Conservation (phyloP, 2,329 filamentous ascomycete species). For the Venturiaceae sp. region DNA sequence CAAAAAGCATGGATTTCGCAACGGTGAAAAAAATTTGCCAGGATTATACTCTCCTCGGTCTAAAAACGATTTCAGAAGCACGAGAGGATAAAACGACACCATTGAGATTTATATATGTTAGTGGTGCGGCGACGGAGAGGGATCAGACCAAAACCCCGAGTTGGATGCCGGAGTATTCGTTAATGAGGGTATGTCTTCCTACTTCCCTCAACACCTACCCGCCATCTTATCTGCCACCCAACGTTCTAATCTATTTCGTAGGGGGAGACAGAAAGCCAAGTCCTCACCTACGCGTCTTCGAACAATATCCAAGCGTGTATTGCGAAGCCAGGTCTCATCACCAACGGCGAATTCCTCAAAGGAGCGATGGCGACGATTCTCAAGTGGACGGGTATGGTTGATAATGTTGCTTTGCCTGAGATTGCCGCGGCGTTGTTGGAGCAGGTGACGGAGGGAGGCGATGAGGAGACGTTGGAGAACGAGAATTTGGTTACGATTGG, state of each 20-base stretch:
- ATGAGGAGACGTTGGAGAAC: slow-evolving; percentile 35
- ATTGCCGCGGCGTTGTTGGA: slow-evolving; percentile 35
- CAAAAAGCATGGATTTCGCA: slow-evolving; percentile 20
- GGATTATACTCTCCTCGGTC: slow-evolving; percentile 23
- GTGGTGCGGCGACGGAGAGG: slow-evolving; percentile 33
- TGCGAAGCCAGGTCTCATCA: slow-evolving; percentile 36
- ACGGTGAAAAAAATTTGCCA: slow-evolving; percentile 32
- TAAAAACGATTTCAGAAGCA: slow-evolving; percentile 24
- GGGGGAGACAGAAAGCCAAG: slow-evolving; percentile 37
- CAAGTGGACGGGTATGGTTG: slow-evolving; percentile 17
- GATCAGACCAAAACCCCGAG: slow-evolving; percentile 35
- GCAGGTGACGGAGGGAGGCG: slow-evolving; percentile 35
- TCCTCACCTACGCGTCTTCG: slow-evolving; percentile 31
- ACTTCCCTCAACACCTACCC: neutral
- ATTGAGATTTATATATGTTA: slow-evolving; percentile 41
- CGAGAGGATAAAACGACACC: slow-evolving; percentile 17
- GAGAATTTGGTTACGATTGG: slow-evolving; percentile 20
- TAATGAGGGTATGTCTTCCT: slow-evolving; percentile 34
- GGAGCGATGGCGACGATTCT: slow-evolving; percentile 14
- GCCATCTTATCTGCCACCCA: neutral
- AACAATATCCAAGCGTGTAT: slow-evolving; percentile 28
- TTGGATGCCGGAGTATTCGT: slow-evolving; percentile 29
- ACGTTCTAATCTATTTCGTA: slow-evolving; percentile 14
- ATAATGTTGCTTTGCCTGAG: slow-evolving; percentile 25
- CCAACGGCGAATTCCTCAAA: slow-evolving; percentile 15